Evolutionary conservation across 805 yeast species (phyloP).

Genomic region (Candida andamanensis): DNA sequence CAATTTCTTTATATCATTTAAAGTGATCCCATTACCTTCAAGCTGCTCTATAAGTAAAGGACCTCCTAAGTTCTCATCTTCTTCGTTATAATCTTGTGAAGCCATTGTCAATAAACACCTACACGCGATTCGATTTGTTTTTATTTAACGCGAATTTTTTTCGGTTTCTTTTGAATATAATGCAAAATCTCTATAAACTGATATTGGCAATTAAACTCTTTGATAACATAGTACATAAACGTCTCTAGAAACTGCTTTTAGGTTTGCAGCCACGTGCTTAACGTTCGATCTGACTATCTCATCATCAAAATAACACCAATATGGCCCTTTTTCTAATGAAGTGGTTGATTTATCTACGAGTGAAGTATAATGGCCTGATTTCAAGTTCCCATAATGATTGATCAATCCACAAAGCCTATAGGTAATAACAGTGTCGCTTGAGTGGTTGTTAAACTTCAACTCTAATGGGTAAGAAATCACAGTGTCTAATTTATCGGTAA

Average conservation of each 20-base stretch:
- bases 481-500: constrained; percentile 49
- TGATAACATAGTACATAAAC: constrained; percentile 71
- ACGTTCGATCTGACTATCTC: constrained; percentile 46
- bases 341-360: constrained; percentile 45
- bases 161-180: no score
- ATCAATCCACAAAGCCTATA: constrained; percentile 61
- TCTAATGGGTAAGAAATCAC: constrained; percentile 52
- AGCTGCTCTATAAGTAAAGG: constrained; percentile 41
- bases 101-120: constrained; percentile 31
- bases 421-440: constrained; percentile 24
- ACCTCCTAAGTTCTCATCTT: constrained; percentile 35
- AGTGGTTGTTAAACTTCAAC: constrained; percentile 38
- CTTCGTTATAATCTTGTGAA: constrained; percentile 22
- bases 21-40: constrained; percentile 81
- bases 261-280: constrained; percentile 42
- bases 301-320: constrained; percentile 76
- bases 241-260: constrained; percentile 45
- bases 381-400: constrained; percentile 65
- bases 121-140: no score
- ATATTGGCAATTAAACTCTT: constrained; percentile 16
- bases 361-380: constrained; percentile 75
- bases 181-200: constrained; percentile 38
- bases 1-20: constrained; percentile 73
- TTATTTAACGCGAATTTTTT: no score
- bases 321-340: no score